Evolutionary conservation across 2,329 filamentous ascomycete species (phyloP), one percentile per base, ranked within the genome.

Genomic region (Colletotrichum eremochloae): DNA sequence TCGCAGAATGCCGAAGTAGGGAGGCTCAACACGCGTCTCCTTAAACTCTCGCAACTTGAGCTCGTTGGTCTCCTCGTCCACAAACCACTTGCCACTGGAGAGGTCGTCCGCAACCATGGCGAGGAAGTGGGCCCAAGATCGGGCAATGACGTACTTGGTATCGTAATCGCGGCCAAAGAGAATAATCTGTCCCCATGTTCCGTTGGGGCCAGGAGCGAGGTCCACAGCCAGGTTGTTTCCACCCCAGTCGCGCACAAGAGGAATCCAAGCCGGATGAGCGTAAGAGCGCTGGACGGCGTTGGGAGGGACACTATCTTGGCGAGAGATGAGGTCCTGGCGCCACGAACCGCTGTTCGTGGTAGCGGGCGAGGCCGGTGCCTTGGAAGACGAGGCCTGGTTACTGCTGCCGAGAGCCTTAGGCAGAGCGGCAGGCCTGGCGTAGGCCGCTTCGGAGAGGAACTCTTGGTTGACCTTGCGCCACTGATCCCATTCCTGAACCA

Each of bases 81-180:
- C 93, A 77, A 91, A 93, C 86, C 94, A 95, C 82, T 97, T 97
- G 75, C 94, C 93, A 76, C 94, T 96, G 84, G 89, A 91, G 77
- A 99, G 86, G 79, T 99, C 96, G 79, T 99, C 96, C 40, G 96
- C 95, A 8, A 98, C 89, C 42, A 91, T 89, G 63, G 95, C 95
- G 29, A 99, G 84, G 79, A 99, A 95, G 12, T 92, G 89, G 20
- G 91, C 90, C 96, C 96, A 99, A 1, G 96, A 98, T 73, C 94
- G 91, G 40, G 96, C 94, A 68, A 99, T 89, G 8, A 99, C 96
- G 80, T 97, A 99, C 85, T 99, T 99, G 83, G 94, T 97, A 80
- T 99, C 96, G 83, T 97, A 99, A 84, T 99, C 96, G 73, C 96
- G 94, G 63, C 96, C 96, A 81, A 97, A 98, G 74, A 99, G 88